A percentile compares a stretch with the other conserved stretches of the same genome.
Conservation (phyloP, 257 asterid genomes). For the Ehretia macrophylla region DNA sequence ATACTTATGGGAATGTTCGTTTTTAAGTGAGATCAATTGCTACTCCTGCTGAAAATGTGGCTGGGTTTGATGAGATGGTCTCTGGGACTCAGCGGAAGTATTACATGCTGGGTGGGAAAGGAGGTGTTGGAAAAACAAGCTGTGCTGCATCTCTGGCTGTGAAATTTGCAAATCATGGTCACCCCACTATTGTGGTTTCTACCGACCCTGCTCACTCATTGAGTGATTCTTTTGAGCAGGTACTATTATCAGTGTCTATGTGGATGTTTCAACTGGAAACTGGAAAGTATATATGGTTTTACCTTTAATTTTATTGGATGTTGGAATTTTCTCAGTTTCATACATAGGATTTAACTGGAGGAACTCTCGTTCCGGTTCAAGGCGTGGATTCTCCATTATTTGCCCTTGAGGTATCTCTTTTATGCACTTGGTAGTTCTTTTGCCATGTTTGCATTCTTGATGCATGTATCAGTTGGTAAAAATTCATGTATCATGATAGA, state of each 20-base stretch:
- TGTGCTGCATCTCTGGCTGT: conserved; percentile 86
- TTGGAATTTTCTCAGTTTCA: background rate
- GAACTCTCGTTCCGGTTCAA: conserved; percentile 60
- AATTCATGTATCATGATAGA: conserved; percentile 33
- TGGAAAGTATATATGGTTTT: background rate
- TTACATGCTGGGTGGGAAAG: conserved; percentile 79
- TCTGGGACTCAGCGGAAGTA: conserved; percentile 55
- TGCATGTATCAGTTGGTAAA: conserved; percentile 3
- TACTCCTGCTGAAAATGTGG: conserved; percentile 25
- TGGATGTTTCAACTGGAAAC: background rate
- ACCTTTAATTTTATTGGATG: background rate
- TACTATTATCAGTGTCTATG: conserved; percentile 3
- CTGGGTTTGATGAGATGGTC: conserved; percentile 51
- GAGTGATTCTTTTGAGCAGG: conserved; percentile 80
- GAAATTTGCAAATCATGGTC: conserved; percentile 61
- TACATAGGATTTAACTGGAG: conserved; percentile 65
- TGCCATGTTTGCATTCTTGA: conserved; percentile 5
- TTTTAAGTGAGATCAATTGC: conserved; percentile 49
- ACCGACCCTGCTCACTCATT: conserved; percentile 81
- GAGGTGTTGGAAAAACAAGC: conserved; percentile 85
- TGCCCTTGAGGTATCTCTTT: conserved; percentile 58
- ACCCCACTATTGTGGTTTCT: conserved; percentile 62
- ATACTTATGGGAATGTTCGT: conserved; percentile 10
- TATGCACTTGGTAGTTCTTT: conserved; percentile 5
- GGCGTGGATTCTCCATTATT: conserved; percentile 66